Evolutionary conservation across 2,329 filamentous ascomycete genomes (phyloP).

Genomic region (Pyrenochaeta sp.): DNA sequence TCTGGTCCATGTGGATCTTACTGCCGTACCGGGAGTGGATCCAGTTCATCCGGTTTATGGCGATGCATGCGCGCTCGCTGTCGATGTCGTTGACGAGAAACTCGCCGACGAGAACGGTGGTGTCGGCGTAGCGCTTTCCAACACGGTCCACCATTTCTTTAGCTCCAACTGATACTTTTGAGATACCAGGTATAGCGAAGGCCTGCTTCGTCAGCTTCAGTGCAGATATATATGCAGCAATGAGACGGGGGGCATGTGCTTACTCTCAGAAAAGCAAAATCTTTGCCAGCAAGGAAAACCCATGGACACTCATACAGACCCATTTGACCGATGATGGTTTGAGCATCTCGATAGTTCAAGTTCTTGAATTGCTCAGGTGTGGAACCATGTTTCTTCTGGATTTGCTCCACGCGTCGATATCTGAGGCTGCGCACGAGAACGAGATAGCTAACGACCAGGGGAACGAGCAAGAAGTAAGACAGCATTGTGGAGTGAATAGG

Average conservation of each 20-base stretch:
- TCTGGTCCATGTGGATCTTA: slow-evolving; percentile 16
- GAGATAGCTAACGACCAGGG: slow-evolving; percentile 4
- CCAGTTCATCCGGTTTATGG: slow-evolving; percentile 19
- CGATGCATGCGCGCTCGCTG: slow-evolving; percentile 18
- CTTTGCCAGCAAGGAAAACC: slow-evolving; percentile 14
- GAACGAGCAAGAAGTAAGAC: background rate
- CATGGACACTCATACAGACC: slow-evolving; percentile 13
- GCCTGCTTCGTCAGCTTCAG: slow-evolving; percentile 1
- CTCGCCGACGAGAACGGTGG: slow-evolving; percentile 15
- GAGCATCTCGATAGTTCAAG: slow-evolving; percentile 12
- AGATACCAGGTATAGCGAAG: slow-evolving; percentile 15
- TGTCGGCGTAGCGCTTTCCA: slow-evolving; percentile 17
- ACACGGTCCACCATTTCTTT: slow-evolving; percentile 13
- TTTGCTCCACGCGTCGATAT: slow-evolving; percentile 8
- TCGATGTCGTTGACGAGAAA: slow-evolving; percentile 18
- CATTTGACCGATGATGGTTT: slow-evolving; percentile 1
- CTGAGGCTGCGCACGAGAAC: slow-evolving; percentile 5
- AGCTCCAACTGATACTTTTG: slow-evolving; percentile 13
- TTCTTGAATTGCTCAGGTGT: slow-evolving; percentile 4
- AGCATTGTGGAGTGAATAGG: no score
- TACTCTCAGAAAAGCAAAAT: slow-evolving; percentile 15
- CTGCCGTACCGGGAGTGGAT: slow-evolving; percentile 15
- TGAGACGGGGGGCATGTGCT: background rate
- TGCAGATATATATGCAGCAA: background rate
- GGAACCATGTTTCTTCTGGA: slow-evolving; percentile 8